A percentile compares a stretch with the other conserved stretches of the same genome.
Evolutionary conservation across 768 basidiomycete species (phyloP).

Genomic region (Macrolepiota albuminosa): DNA sequence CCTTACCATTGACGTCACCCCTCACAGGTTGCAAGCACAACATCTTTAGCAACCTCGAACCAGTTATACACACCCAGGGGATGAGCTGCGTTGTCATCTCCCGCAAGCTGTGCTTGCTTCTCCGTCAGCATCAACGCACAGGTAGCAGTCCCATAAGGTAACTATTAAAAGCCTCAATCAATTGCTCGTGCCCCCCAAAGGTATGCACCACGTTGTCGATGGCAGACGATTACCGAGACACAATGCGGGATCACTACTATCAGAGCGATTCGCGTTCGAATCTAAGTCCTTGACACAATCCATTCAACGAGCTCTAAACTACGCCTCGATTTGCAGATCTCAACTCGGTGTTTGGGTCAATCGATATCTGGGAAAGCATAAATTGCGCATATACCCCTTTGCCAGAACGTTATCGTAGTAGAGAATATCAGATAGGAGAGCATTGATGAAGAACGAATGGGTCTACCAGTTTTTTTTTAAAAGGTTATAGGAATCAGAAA

Average conservation of each 20-base stretch:
- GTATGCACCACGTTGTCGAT: background rate
- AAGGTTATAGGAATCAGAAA: background rate
- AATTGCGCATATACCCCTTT: background rate
- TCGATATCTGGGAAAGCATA: background rate
- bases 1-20: background rate
- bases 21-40: background rate
- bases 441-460: background rate
- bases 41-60: background rate
- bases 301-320: background rate
- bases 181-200: background rate
- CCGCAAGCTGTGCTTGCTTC: background rate
- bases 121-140: background rate
- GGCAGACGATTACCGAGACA: background rate
- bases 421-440: background rate
- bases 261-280: background rate
- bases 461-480: background rate
- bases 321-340: background rate
- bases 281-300: background rate
- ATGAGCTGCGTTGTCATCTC: background rate
- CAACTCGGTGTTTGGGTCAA: background rate
- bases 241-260: background rate
- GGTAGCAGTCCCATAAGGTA: background rate
- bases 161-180: background rate
- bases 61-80: background rate
- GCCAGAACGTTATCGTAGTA: no score